Evolutionary conservation across 208 protist species (phyloP).

Genomic region (Balamuthia mandrillaris): DNA sequence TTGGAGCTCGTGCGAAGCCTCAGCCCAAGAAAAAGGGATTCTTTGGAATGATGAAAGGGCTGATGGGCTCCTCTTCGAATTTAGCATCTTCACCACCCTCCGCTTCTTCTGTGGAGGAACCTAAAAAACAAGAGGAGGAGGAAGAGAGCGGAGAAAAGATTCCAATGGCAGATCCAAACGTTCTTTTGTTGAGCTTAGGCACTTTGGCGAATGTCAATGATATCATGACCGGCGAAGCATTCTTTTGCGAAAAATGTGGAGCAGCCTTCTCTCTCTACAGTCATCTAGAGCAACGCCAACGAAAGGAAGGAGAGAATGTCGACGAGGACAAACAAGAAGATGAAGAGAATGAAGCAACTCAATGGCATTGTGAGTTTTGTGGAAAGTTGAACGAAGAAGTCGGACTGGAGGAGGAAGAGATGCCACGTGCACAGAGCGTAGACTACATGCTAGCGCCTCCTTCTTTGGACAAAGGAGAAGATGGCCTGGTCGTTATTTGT

Average conservation of each 20-base stretch:
- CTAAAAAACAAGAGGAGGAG: not conserved
- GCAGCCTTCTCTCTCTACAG: not conserved
- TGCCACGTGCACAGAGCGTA: not conserved
- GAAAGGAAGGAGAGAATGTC: not conserved
- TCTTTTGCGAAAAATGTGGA: not conserved
- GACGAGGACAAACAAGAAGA: not conserved
- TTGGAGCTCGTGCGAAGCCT: not conserved
- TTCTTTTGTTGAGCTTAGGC: not conserved
- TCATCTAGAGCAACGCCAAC: not conserved
- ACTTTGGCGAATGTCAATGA: not conserved
- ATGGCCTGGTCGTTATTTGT: not conserved
- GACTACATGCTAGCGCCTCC: conserved; percentile 28
- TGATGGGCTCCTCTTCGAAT: not conserved
- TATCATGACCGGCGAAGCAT: conserved; percentile 1
- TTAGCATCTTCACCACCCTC: not conserved
- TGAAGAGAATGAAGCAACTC: not conserved
- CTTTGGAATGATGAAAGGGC: not conserved
- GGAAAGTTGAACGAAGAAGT: not conserved
- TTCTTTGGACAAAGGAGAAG: not conserved
- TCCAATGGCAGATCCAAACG: conserved; percentile 7
- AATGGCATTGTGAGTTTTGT: not conserved
- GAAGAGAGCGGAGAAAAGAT: not conserved
- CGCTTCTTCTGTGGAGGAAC: not conserved
- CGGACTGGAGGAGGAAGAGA: conserved; percentile 8
- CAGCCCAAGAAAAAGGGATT: not conserved